Conservation (phyloP, 2,329 filamentous ascomycete species). For the Cytospora piceicola region DNA sequence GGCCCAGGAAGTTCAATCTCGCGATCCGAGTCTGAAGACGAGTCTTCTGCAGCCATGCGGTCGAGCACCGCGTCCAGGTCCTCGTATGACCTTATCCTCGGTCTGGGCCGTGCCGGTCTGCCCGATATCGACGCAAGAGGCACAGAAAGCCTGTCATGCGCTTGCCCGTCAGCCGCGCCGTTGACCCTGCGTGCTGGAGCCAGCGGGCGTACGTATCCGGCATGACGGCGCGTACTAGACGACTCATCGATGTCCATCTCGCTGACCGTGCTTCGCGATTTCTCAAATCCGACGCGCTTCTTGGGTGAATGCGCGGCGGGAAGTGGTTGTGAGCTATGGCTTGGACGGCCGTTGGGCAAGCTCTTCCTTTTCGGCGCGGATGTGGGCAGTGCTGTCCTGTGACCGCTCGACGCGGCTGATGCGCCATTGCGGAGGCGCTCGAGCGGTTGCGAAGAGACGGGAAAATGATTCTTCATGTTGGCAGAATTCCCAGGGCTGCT, state of each 20-base stretch:
- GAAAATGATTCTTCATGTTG: slow-evolving; percentile 61
- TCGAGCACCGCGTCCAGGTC: slow-evolving; percentile 65
- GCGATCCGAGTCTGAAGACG: slow-evolving; percentile 60
- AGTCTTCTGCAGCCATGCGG: slow-evolving; percentile 53
- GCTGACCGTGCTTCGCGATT: slow-evolving; percentile 46
- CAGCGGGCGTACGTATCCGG: slow-evolving; percentile 33
- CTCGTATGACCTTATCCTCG: slow-evolving; percentile 51
- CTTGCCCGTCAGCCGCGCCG: slow-evolving; percentile 38
- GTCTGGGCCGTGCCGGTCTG: slow-evolving; percentile 44
- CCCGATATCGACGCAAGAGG: slow-evolving; percentile 56
- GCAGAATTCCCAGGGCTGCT: slow-evolving; percentile 76
- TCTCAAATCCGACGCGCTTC: slow-evolving; percentile 55
- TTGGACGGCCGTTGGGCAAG: slow-evolving; percentile 53
- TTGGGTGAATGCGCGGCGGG: slow-evolving; percentile 40
- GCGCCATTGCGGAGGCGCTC: slow-evolving; percentile 43
- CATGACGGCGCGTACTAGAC: slow-evolving; percentile 39
- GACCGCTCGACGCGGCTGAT: slow-evolving; percentile 34
- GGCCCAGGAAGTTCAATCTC: slow-evolving; percentile 56
- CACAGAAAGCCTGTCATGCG: slow-evolving; percentile 46
- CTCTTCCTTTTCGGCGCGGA: slow-evolving; percentile 54
- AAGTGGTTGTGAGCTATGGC: slow-evolving; percentile 33
- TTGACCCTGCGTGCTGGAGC: slow-evolving; percentile 51
- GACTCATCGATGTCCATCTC: slow-evolving; percentile 54
- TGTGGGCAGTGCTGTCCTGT: slow-evolving; percentile 50
- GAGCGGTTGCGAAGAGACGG: slow-evolving; percentile 44